These are phyloP conservation scores for Cryphonectria nitschkei DNA, from an alignment of 2,329 filamentous ascomycete species.

Conservation along the genomic window DNA sequence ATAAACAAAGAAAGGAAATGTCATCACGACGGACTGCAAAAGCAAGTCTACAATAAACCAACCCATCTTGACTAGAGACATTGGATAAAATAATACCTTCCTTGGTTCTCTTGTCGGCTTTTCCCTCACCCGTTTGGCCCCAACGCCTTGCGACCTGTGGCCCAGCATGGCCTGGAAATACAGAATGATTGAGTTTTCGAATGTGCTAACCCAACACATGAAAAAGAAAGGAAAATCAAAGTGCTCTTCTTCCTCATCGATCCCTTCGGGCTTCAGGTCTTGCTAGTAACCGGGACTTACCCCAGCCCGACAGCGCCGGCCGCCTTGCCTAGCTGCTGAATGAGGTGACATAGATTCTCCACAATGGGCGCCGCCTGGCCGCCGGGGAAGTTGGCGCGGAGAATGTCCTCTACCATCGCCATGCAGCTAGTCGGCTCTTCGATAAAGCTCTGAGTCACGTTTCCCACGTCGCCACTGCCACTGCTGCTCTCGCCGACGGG, in stretches of 20 bases:
- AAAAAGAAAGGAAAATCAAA: background rate
- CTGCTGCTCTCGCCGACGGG: background rate
- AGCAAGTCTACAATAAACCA: background rate
- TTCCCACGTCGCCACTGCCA: constrained; percentile 21
- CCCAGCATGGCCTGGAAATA: background rate
- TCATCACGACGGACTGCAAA: background rate
- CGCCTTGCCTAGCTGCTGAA: constrained; percentile 62
- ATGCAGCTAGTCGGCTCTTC: constrained; percentile 63
- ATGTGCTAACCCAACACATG: background rate
- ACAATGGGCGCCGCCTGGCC: constrained; percentile 62
- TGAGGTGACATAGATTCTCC: constrained; percentile 67
- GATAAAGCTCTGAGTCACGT: constrained; percentile 46
- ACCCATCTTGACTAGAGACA: background rate
- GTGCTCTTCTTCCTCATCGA: background rate
- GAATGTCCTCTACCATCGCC: constrained; percentile 58
- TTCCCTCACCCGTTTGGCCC: background rate
- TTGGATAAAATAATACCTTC: background rate
- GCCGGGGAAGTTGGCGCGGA: constrained; percentile 55
- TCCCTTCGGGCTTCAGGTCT: background rate
- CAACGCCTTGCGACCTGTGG: background rate
- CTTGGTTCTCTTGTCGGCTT: background rate
- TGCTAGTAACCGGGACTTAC: background rate
- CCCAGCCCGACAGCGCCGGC: constrained; percentile 44
- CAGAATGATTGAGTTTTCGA: background rate
- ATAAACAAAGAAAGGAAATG: no score